Percentiles rank a stretch among this genome's conserved stretches.
These are phyloP conservation scores for Aspergillus ellipticus DNA, from an alignment of 495 filamentous ascomycete species.

Conservation along the genomic window DNA sequence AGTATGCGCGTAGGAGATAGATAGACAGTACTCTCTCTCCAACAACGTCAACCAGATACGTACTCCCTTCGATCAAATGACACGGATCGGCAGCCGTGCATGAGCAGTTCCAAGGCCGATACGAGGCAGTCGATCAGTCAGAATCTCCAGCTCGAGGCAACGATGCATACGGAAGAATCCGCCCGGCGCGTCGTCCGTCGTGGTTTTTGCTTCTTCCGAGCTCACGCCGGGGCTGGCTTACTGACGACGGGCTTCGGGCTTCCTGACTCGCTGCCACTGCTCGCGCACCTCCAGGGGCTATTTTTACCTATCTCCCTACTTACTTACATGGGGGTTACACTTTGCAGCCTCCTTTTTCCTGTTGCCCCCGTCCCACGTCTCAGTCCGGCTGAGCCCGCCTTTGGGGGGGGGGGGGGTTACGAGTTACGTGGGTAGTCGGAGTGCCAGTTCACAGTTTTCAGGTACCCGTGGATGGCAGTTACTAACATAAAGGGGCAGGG, in stretches of 20 bases:
- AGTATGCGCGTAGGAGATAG: background rate
- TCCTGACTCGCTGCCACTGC: background rate
- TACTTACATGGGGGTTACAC: no score
- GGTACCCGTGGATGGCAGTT: background rate
- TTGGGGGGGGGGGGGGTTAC: background rate
- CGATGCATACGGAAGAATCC: background rate
- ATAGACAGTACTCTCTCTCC: background rate
- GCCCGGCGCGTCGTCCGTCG: background rate
- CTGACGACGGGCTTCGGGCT: background rate
- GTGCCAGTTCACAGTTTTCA: background rate
- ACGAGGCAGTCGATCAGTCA: background rate
- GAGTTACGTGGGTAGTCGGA: background rate
- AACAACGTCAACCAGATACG: background rate
- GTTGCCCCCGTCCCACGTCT: no score
- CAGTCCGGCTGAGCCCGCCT: background rate
- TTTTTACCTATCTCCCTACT: no score
- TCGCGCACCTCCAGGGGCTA: no score
- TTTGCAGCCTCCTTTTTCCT: no score
- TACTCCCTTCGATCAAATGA: background rate
- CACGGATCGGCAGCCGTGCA: background rate
- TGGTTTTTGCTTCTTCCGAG: background rate
- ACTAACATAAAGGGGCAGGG: background rate
- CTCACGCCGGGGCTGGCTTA: background rate
- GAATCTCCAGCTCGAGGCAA: background rate
- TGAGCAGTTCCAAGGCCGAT: background rate